These are phyloP conservation scores for Neopestalotiopsis clavispora DNA, from an alignment of 2,329 filamentous ascomycete genomes.

Conservation along the genomic window DNA sequence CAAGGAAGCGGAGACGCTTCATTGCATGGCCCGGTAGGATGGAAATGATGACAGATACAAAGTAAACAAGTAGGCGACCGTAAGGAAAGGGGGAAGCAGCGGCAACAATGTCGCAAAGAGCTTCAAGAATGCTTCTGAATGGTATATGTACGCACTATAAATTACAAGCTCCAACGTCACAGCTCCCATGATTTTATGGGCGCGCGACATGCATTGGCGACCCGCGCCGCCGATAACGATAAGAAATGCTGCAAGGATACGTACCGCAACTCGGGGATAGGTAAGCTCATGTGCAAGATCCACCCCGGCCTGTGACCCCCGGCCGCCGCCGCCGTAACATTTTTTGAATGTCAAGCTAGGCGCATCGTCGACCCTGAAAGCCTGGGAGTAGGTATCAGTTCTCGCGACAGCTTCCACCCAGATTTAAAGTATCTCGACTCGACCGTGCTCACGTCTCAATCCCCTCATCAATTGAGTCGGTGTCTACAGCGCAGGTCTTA, in stretches of 20 bases:
- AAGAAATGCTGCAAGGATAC: not conserved
- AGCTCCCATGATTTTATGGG: not conserved
- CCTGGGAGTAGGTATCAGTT: not conserved
- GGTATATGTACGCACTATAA: not conserved
- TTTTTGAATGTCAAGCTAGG: not conserved
- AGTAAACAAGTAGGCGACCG: too few relatives aligned
- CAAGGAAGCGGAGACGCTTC: not conserved
- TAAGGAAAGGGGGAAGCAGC: not conserved
- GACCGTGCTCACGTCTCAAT: not conserved
- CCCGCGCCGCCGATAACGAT: not conserved
- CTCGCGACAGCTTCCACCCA: not conserved
- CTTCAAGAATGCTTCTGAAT: not conserved
- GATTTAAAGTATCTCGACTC: not conserved
- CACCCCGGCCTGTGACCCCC: not conserved
- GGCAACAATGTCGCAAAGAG: not conserved
- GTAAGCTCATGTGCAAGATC: not conserved
- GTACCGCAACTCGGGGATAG: not conserved
- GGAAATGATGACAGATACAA: not conserved
- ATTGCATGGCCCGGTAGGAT: not conserved
- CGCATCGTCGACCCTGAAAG: not conserved
- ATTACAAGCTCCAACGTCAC: not conserved
- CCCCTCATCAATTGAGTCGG: not conserved
- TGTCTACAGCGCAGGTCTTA: not conserved
- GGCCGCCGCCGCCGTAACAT: not conserved
- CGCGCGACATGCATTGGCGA: not conserved